phyloP scores from a whole-genome alignment of 768 basidiomycete species.

The Mycena rebaudengoi region DNA sequence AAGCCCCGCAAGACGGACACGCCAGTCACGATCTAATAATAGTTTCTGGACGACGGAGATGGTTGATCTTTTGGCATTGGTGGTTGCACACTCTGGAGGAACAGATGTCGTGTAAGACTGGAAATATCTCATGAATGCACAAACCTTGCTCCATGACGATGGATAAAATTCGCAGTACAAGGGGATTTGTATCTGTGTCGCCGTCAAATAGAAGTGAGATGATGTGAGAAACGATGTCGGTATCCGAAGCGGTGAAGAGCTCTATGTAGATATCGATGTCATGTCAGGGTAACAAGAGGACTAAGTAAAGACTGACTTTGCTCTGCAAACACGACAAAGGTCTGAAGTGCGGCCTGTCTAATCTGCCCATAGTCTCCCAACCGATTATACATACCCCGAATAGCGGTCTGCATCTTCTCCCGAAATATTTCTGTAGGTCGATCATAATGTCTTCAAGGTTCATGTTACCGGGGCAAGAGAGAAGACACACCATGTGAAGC shows the following conservation, averaged over 20 bases:
- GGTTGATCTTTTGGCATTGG: too few relatives aligned
- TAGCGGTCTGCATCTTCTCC: not conserved
- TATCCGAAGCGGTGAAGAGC: not conserved
- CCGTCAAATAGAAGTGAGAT: not conserved
- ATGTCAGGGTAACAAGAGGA: not conserved
- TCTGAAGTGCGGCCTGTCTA: not conserved
- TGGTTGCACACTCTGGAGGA: too few relatives aligned
- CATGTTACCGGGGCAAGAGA: not conserved
- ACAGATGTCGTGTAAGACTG: too few relatives aligned
- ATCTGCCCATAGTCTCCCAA: not conserved
- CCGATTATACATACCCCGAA: not conserved
- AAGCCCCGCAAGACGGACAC: not conserved
- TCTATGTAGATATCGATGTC: not conserved
- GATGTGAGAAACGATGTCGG: not conserved
- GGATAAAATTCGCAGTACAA: not conserved
- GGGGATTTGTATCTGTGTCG: not conserved
- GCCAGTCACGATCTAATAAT: not conserved
- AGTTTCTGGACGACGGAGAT: not conserved
- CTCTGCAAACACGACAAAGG: not conserved
- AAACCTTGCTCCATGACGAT: not conserved
- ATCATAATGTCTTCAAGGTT: not conserved
- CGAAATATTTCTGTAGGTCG: not conserved
- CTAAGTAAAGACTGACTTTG: not conserved
- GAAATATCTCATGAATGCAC: too few relatives aligned
- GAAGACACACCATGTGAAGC: not conserved